Percentiles rank a stretch among this genome's conserved stretches.
These are phyloP conservation scores for Apiotrichum sp. DNA, from an alignment of 1,284 basidiomycete species.

Conservation along the genomic window DNA sequence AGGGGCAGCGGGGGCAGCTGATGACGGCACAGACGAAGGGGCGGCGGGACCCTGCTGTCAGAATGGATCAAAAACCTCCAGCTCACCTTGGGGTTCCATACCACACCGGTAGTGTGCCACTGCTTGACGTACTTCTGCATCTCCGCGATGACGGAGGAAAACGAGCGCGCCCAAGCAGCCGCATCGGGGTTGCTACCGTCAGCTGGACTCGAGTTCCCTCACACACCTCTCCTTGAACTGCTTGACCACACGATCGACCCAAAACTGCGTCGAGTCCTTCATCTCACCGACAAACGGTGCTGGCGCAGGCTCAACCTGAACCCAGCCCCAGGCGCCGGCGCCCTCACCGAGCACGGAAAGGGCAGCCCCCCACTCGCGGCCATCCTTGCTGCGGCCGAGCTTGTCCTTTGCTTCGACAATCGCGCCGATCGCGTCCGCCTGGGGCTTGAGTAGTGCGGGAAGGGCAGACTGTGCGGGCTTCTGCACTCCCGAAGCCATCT, in stretches of 20 bases:
- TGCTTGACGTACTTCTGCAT: constrained; percentile 79
- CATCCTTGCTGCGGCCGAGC: constrained; percentile 58
- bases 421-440: constrained; percentile 67
- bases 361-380: constrained; percentile 76
- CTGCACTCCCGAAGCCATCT: constrained; percentile 64
- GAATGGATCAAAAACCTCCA: constrained; percentile 13
- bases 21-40: constrained; percentile 7
- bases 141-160: constrained; percentile 66
- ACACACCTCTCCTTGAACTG: constrained; percentile 85
- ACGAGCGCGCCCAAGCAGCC: constrained; percentile 78
- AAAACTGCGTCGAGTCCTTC: constrained; percentile 85
- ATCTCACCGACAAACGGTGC: constrained; percentile 74
- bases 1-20: neutral
- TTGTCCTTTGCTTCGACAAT: constrained; percentile 76
- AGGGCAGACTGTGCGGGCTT: constrained; percentile 61
- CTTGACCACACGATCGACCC: constrained; percentile 84
- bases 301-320: constrained; percentile 62
- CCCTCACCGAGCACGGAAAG: constrained; percentile 77
- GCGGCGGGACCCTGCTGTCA: constrained; percentile 8
- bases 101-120: constrained; percentile 77
- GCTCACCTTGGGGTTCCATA: constrained; percentile 77
- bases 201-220: neutral
- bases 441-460: constrained; percentile 57
- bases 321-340: constrained; percentile 83
- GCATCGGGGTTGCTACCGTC: constrained; percentile 73